Evolutionary conservation across 2,329 filamentous ascomycete species (phyloP), one percentile per base, ranked within the genome.

Genomic region (Madurella mycetomatis): DNA sequence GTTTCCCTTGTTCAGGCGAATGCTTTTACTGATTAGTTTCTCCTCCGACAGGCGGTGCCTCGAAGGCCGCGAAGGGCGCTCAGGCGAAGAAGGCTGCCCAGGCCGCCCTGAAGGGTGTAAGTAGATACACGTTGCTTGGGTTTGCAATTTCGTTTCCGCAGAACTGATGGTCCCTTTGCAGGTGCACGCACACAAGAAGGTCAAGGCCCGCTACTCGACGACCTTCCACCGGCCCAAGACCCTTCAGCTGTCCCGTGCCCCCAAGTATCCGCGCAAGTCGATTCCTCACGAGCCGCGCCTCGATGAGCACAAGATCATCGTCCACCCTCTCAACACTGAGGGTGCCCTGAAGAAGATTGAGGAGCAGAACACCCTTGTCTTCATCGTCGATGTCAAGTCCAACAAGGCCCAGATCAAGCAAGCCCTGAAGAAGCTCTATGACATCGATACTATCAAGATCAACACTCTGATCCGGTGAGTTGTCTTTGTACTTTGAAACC

Each of bases 351-450:
- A 99, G 90, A 72, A 96, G 88, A 96, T 99, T 69, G 94, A 99
- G 84, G 94, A 99, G 88, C 92, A 99, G 86, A 99, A 99, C 86
- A 99, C 94, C 66, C 86, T 99, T 50, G 90, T 95, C 73, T 96
- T 96, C 84, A 95, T 96, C 68, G 90, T 95, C 72, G 88, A 96
- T 68, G 80, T 92, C 76, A 95, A 95, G 87, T 86, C 92, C 76
- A 99, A 99, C 87, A 99, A 99, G 90, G 86, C 91, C 74, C 94
- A 99, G 83, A 99, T 99, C 82, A 96, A 96, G 85, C 82, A 85
- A 70, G 89, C 92, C 62, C 82, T 99, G 67, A 99, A 97, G 91
- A 96, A 94, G 87, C 87, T 97, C 66, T 99, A 99, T 78, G 94
- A 97, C 76, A 94, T 99, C 66, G 92, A 96, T 73, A 88, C 85